Evolutionary conservation across 805 yeast species (phyloP).

Genomic region (Teunomyces atbi): DNA sequence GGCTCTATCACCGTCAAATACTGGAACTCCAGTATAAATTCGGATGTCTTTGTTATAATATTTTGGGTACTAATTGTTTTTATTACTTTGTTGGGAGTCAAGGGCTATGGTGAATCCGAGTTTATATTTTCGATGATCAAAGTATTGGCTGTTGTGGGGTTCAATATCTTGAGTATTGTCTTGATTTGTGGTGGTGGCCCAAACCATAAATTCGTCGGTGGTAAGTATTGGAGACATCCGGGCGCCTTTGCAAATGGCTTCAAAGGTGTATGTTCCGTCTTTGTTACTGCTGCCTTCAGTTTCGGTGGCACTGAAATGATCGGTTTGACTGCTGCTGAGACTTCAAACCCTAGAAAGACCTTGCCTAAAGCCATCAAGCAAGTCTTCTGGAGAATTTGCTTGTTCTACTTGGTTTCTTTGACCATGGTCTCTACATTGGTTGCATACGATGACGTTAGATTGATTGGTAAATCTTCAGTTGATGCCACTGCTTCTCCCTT

Average conservation of each 20-base stretch:
- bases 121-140: conserved; percentile 48
- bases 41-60: conserved; percentile 61
- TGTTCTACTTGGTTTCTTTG: conserved; percentile 32
- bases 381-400: conserved; percentile 40
- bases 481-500: conserved; percentile 74
- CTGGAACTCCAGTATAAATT: conserved; percentile 51
- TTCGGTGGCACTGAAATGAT: conserved; percentile 40
- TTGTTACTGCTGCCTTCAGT: conserved; percentile 41
- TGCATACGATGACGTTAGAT: conserved; percentile 17
- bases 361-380: conserved; percentile 40
- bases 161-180: conserved; percentile 46
- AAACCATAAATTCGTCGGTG: conserved; percentile 47
- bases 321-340: conserved; percentile 42
- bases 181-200: conserved; percentile 55
- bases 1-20: conserved; percentile 57
- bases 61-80: conserved; percentile 47
- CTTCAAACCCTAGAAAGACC: conserved; percentile 33
- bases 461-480: conserved; percentile 45
- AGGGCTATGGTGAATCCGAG: conserved; percentile 58
- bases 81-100: conserved; percentile 52
- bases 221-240: conserved; percentile 50
- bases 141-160: conserved; percentile 48
- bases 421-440: conserved; percentile 24
- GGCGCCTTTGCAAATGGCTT: conserved; percentile 52
- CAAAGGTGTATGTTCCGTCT: conserved; percentile 38